Evolutionary conservation across 768 basidiomycete species (phyloP), one percentile per base, ranked within the genome.

Genomic region (Tricholoma sp.): DNA sequence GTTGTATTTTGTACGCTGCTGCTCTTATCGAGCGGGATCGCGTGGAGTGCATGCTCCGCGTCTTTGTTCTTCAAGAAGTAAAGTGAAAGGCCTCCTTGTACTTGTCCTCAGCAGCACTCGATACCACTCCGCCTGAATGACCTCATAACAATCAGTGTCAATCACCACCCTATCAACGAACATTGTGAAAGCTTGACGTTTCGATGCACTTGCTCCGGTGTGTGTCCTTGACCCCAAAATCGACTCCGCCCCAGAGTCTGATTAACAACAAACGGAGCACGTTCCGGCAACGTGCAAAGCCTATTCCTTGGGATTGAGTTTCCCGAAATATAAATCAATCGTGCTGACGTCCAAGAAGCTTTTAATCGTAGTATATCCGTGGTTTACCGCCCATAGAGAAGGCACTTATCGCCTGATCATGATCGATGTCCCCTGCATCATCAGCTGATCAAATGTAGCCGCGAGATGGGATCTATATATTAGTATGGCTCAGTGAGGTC

Each of bases 341-440:
- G 34, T 15, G 29, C 7, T 51, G 50, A 51, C 18, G 50, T 42
- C 39, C 31, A 44, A 34, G 28, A 31, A 45, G 50, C 50, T 56
- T 24, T 24, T 54, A 52, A 45, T 17, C 24, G 48, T 17, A 50
- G 56, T 54, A 54, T 53, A 39, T 51, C 24, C 24, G 24, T 24
- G 4, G 24, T 24, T 24, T 24, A 24, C 33, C 15, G 50, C 24
- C 24, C 48, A 53, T 48, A 31, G 41, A 50, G 32, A 45, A 41
- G 17, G 33, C 17, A 24, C 24, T 24, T 36, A 33, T 51, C 33
- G 53, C 34, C 57, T 60, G 61, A 63, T 60, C 61, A 63, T 63
- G 59, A 59, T 63, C 59, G 59, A 57, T 52, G 47, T 20, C 18
- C 15, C 6, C 24, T 12, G 10, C 39, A 9, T 58, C 58, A 56